Evolutionary conservation across 176 grass and related monocot genomes (phyloP), one percentile per base, ranked within the genome.

Genomic region (Aegilops tauschii): DNA sequence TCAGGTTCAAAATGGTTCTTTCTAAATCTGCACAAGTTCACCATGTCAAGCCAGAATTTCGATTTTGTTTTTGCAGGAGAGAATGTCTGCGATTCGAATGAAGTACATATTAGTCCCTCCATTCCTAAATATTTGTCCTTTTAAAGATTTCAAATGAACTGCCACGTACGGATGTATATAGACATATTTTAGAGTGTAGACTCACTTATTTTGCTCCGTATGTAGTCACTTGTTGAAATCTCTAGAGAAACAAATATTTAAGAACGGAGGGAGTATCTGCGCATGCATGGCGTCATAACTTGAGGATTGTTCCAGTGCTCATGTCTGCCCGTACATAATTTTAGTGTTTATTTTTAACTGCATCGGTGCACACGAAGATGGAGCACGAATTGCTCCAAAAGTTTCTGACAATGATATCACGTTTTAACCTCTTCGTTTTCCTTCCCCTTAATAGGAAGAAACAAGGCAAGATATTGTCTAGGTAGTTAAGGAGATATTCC

Each of bases 401-500:
- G 66, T 80, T 12, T 35, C 27, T 75, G 76, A 30, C 80, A 45
- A 11, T 61, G 76, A 80, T 36, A 69, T 58, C 77, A 61, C 58
- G 34, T 56, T 79, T 85, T 65, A 73, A 73, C 85, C 56, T 50
- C 49, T 35, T 49, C 6, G 42, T 44, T 50, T 9, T 36, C 34
- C 3, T 56, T 23, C 44, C 79, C 32, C 30, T 67, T 35, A 74
- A 20, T 37, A 83, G 74, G 66, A 83, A 66, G 28, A 44, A 67
- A 84, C 80, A 84, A 80, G 69, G 68, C 27, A 74, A 30, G 83
- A 17, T 73, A 87, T 14, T 13, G 13, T 87, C 59, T 59, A 67
- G 83, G 83, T 87, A 90, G 74, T 67, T 79, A 73, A 87, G 73
- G 84, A 87, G 56, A 90, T 79, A 79, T 83, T 79, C 80, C 84